These are phyloP conservation scores for Monilinia vaccinii-corymbosi DNA, from an alignment of 2,329 filamentous ascomycete genomes.

Conservation along the genomic window DNA sequence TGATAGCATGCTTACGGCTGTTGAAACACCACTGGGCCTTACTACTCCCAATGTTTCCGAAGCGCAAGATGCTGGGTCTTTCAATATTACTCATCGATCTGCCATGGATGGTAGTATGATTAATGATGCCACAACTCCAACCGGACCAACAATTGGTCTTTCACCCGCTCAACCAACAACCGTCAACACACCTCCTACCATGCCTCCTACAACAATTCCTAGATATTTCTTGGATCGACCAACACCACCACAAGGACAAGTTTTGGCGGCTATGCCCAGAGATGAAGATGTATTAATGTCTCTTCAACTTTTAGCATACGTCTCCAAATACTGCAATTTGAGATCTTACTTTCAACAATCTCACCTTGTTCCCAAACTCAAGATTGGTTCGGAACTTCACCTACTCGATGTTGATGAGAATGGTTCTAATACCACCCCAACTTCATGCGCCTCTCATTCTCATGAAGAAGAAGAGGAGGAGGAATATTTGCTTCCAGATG, in stretches of 20 bases:
- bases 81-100: constrained; percentile 85
- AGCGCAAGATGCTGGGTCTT: constrained; percentile 75
- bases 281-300: constrained; percentile 99
- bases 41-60: constrained; percentile 73
- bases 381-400: constrained; percentile 77
- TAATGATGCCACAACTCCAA: constrained; percentile 58
- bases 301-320: constrained; percentile 88
- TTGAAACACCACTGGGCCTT: constrained; percentile 62
- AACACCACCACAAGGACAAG: constrained; percentile 56
- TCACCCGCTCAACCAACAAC: constrained; percentile 54
- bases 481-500: constrained; percentile 82
- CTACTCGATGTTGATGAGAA: constrained; percentile 64
- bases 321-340: constrained; percentile 97
- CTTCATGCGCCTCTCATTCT: constrained; percentile 30
- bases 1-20: constrained; percentile 65
- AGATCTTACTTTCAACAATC: constrained; percentile 92
- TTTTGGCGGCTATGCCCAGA: constrained; percentile 84
- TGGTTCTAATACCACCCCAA: constrained; percentile 25
- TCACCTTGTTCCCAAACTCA: constrained; percentile 84
- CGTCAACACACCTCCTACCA: constrained; percentile 65
- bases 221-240: constrained; percentile 69
- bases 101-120: constrained; percentile 78
- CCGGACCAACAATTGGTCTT: constrained; percentile 59
- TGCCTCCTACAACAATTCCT: constrained; percentile 63
- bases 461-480: constrained; percentile 69